These are phyloP conservation scores for Aspergillus novoparasiticus DNA, from an alignment of 2,329 filamentous ascomycete species.

Conservation along the genomic window DNA sequence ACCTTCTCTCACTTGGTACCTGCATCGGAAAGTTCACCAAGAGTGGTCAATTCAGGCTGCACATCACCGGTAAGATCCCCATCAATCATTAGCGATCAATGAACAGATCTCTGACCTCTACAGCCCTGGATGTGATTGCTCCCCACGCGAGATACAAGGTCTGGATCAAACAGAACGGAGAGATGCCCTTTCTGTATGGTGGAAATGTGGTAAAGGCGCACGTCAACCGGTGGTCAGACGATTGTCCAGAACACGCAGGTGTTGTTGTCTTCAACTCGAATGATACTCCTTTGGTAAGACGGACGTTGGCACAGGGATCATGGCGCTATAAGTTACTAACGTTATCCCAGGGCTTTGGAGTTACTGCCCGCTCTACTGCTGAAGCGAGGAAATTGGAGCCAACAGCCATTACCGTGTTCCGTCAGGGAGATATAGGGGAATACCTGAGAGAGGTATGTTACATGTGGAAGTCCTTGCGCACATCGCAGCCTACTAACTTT, in stretches of 20 bases:
- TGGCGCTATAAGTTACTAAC: background rate
- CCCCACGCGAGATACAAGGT: slow-evolving; percentile 94
- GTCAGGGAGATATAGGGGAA: slow-evolving; percentile 92
- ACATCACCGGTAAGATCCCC: slow-evolving; percentile 67
- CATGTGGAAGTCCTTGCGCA: background rate
- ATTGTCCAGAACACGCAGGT: slow-evolving; percentile 90
- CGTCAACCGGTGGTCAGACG: slow-evolving; percentile 82
- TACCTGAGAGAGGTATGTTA: slow-evolving; percentile 74
- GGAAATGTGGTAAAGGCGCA: slow-evolving; percentile 84
- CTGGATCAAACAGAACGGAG: slow-evolving; percentile 94
- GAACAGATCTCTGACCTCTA: slow-evolving; percentile 1
- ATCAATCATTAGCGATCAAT: background rate
- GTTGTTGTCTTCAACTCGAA: slow-evolving; percentile 90
- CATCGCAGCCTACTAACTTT: slow-evolving; percentile 16
- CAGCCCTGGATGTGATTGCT: slow-evolving; percentile 79
- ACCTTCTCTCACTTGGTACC: slow-evolving; percentile 82
- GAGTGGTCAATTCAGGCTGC: slow-evolving; percentile 90
- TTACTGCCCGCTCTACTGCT: slow-evolving; percentile 83
- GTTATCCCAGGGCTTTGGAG: slow-evolving; percentile 72
- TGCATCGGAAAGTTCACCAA: slow-evolving; percentile 87
- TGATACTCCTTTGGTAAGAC: slow-evolving; percentile 70
- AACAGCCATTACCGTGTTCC: slow-evolving; percentile 84
- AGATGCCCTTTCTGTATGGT: slow-evolving; percentile 96
- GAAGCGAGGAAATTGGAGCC: slow-evolving; percentile 85
- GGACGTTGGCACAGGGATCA: background rate